Evolutionary conservation across 176 grass and related monocot species (phyloP), one percentile per base, ranked within the genome.

Genomic region (Dactylis glomerata): DNA sequence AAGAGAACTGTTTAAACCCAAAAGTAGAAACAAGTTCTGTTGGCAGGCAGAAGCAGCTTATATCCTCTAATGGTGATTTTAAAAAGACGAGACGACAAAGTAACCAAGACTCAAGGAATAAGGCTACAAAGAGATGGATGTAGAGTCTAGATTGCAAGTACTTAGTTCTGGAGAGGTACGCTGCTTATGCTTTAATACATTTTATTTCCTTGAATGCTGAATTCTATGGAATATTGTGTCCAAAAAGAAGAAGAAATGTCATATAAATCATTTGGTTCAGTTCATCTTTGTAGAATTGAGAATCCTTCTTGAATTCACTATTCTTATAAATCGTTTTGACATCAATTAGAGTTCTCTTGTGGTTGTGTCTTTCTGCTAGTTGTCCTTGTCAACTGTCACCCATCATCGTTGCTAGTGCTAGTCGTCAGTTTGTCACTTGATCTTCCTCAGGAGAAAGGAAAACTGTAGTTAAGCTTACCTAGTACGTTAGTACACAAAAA

Each of bases 61-160:
- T 72, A 42, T 78, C 89, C 54, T 88, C 71, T 32, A 90, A 49
- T 83, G 89, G 64, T 68, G 87, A 91, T 80, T 95, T 87, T 73
- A 97, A 97, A 88, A 92, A 52, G 84, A 91, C 28, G 69, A 88
- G 86, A 90, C 46, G 86, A 47, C 73, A 74, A 62, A 81, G 68
- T 78, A 55, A 68, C 13, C 84, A 87, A 44, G 86, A 89, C 42
- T 74, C 84, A 55, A 93, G 79, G 78, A 86, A 56, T 75, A 85
- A 81, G 73, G 57, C 32, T 83, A 54, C 66, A 57, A 95, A 42
- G 87, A 92, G 92, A 90, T 97, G 92, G 92, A 33, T 86, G 73
- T 90, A 90, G 80, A 47, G 6, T 83, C 46, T 67, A 54, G n/a
- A 34, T 36, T 66, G 59, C 80, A 79, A 67, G 7, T 56, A 24